phyloP scores from a whole-genome alignment of 805 yeast genomes.

The Starmerella tilneyi region DNA sequence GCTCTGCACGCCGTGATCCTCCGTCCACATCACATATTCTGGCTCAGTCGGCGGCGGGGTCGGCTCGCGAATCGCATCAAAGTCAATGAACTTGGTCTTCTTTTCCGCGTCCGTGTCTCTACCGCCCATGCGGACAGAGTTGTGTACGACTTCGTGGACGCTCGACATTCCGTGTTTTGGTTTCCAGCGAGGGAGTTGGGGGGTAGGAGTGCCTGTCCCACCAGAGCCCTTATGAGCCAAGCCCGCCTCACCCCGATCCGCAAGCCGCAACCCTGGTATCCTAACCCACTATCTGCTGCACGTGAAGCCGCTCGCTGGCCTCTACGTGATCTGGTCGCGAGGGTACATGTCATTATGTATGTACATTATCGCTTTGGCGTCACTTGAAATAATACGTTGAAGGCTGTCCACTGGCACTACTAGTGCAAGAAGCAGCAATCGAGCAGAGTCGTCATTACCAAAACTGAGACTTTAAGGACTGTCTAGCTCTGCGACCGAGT shows the following conservation, averaged over 20 bases:
- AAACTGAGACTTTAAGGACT: too few species aligned
- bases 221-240: slow-evolving; percentile 2
- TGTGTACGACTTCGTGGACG: slow-evolving; percentile 8
- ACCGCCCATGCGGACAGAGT: slow-evolving; percentile 18
- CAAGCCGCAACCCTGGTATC: slow-evolving; percentile 4
- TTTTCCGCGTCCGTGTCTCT: slow-evolving; percentile 15
- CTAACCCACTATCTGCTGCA: slow-evolving; percentile 3
- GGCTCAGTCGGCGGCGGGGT: slow-evolving; percentile 10
- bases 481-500: too few species aligned
- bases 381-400: too few species aligned
- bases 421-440: too few species aligned
- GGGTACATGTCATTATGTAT: too few species aligned
- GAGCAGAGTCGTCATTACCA: too few species aligned
- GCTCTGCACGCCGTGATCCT: slow-evolving; percentile 18
- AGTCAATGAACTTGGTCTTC: slow-evolving; percentile 18
- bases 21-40: slow-evolving; percentile 21
- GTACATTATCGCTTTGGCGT: too few species aligned
- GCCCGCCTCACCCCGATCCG: neutral
- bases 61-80: slow-evolving; percentile 4
- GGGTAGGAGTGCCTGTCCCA: neutral
- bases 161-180: slow-evolving; percentile 8
- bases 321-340: too few species aligned
- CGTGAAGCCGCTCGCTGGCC: too few species aligned
- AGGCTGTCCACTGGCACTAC: too few species aligned
- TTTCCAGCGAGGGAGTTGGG: neutral